A percentile compares a stretch with the other conserved stretches of the same genome.
Evolutionary conservation across 176 grass and related monocot genomes (phyloP).

Genomic region (Cenchrus purpureus): DNA sequence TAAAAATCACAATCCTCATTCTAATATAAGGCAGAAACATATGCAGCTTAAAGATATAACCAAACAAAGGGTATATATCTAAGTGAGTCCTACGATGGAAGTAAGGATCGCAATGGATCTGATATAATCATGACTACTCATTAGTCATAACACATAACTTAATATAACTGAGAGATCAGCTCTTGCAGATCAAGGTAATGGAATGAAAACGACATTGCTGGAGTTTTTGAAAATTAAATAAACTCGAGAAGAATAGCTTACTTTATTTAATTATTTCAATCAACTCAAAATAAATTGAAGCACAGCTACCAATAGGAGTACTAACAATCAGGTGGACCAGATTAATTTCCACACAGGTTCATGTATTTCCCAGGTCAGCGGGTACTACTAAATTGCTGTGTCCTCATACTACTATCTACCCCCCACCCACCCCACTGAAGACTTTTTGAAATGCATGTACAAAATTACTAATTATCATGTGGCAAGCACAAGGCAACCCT

Average conservation of each 20-base stretch:
- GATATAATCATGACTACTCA: background rate
- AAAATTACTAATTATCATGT: background rate
- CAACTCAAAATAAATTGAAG: conserved; percentile 5
- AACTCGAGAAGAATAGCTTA: background rate
- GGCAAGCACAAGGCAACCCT: background rate
- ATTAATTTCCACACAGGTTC: background rate
- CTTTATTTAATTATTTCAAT: background rate
- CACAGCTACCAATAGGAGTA: background rate
- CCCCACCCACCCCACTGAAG: background rate
- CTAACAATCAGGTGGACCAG: background rate
- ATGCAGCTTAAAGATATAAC: conserved; percentile 14
- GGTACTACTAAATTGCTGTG: background rate
- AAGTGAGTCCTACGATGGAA: background rate
- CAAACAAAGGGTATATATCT: background rate
- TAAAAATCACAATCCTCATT: background rate
- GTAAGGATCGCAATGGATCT: background rate
- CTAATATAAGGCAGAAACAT: background rate
- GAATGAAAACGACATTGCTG: background rate
- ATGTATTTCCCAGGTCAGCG: background rate
- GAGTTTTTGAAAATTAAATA: background rate
- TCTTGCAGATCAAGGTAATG: background rate
- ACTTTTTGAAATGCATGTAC: background rate
- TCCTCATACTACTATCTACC: background rate
- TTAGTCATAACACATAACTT: background rate
- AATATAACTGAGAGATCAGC: background rate